phyloP scores from a whole-genome alignment of 148 eudicot genomes.

The Dysphania ambrosioides region DNA sequence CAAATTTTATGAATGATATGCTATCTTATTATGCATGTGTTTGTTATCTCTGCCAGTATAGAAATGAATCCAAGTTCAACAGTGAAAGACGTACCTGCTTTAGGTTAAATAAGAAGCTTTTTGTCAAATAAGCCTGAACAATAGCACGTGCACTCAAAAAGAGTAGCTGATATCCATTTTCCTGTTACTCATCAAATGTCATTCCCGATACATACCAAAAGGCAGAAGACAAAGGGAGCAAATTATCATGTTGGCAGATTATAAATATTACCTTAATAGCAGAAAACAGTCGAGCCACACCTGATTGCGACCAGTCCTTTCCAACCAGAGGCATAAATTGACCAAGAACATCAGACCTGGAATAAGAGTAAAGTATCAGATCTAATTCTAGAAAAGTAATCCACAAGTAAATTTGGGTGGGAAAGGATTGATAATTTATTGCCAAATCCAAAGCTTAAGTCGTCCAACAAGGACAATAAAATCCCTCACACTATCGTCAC shows the following conservation, averaged over 20 bases:
- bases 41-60: too few species aligned
- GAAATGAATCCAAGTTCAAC: neutral
- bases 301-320: slow-evolving; percentile 97
- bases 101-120: slow-evolving; percentile 78
- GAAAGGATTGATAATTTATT: neutral
- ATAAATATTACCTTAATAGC: slow-evolving; percentile 86
- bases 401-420: neutral
- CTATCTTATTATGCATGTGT: too few species aligned
- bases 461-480: neutral
- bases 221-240: slow-evolving; percentile 3
- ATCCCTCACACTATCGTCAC: too few species aligned
- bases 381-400: slow-evolving; percentile 9
- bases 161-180: slow-evolving; percentile 93
- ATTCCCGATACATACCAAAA: slow-evolving; percentile 15
- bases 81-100: slow-evolving; percentile 60
- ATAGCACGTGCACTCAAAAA: slow-evolving; percentile 98
- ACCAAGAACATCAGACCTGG: slow-evolving; percentile 99
- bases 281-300: slow-evolving; percentile 93
- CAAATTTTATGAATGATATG: too few species aligned
- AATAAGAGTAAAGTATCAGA: slow-evolving; percentile 7
- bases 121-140: slow-evolving; percentile 94
- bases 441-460: neutral
- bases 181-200: slow-evolving; percentile 45
- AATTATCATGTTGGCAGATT: neutral
- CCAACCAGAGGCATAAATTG: slow-evolving; percentile 99